Evolutionary conservation across 768 basidiomycete species (phyloP).

Genomic region (Crassisporium funariophilum): DNA sequence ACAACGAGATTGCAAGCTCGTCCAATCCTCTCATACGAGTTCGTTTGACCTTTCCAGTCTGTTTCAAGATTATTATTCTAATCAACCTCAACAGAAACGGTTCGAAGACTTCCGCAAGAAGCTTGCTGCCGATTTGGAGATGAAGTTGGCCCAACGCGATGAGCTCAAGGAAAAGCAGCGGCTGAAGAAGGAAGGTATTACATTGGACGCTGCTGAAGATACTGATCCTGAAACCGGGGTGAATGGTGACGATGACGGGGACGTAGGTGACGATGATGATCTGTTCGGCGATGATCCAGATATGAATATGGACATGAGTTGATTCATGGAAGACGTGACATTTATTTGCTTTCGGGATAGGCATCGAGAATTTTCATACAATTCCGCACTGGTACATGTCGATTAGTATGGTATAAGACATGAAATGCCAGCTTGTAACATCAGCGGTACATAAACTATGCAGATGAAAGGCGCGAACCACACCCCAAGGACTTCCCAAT

Average conservation of each 20-base stretch:
- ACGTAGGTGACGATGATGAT: constrained; percentile 34
- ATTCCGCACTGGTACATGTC: constrained; percentile 10
- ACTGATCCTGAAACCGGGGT: constrained; percentile 38
- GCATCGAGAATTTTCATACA: not conserved
- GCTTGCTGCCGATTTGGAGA: constrained; percentile 81
- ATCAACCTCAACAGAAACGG: constrained; percentile 60
- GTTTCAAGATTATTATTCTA: not conserved
- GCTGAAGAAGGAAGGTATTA: constrained; percentile 67
- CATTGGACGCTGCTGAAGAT: constrained; percentile 39
- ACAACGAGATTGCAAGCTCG: constrained; percentile 77
- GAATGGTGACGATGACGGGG: constrained; percentile 34
- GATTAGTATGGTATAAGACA: constrained; percentile 39
- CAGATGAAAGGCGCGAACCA: constrained; percentile 88
- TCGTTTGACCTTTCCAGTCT: constrained; percentile 6
- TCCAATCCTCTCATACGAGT: constrained; percentile 89
- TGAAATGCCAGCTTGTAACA: constrained; percentile 69
- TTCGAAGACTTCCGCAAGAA: constrained; percentile 94
- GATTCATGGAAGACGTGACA: constrained; percentile 5
- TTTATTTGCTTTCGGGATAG: constrained; percentile 7
- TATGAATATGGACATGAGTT: constrained; percentile 42
- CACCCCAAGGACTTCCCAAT: constrained; percentile 78
- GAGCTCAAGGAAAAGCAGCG: constrained; percentile 78
- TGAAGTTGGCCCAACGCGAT: constrained; percentile 79
- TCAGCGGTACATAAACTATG: constrained; percentile 74
- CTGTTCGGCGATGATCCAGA: constrained; percentile 58